Conservation (phyloP, 305 asterid species). For the Coffea humblotiana region DNA sequence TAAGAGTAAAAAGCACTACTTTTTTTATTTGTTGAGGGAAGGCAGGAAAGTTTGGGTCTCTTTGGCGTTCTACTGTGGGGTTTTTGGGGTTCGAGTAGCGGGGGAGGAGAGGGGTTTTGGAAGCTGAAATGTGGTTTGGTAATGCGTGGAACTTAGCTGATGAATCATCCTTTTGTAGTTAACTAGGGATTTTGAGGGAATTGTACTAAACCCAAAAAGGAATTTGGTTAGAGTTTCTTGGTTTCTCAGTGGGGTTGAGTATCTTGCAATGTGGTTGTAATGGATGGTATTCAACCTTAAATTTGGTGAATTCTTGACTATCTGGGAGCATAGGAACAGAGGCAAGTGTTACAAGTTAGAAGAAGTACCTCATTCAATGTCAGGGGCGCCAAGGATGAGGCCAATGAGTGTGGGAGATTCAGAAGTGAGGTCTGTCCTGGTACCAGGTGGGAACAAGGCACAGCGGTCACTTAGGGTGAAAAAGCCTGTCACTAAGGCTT, state of each 20-base stretch:
- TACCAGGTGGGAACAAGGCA: conserved; percentile 30
- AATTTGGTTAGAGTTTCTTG: conserved; percentile 12
- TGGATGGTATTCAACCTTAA: conserved; percentile 9
- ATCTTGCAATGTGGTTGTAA: conserved; percentile 10
- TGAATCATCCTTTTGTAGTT: background rate
- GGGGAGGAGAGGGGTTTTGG: conserved; percentile 8
- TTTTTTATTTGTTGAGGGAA: conserved; percentile 3
- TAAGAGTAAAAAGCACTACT: background rate
- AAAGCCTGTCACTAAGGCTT: conserved; percentile 24
- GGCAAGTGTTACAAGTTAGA: background rate
- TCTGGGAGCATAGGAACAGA: conserved; percentile 8
- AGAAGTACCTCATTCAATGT: conserved; percentile 24
- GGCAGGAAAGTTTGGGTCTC: conserved; percentile 13
- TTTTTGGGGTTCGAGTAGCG: background rate
- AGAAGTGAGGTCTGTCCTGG: conserved; percentile 31
- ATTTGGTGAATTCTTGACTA: conserved; percentile 11
- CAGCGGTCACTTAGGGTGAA: conserved; percentile 19
- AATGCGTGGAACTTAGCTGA: conserved; percentile 7
- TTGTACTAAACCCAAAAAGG: conserved; percentile 8
- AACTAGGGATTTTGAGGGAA: conserved; percentile 5
- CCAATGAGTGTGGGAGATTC: conserved; percentile 33
- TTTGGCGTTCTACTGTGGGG: conserved; percentile 6
- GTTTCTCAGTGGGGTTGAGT: conserved; percentile 7
- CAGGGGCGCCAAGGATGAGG: conserved; percentile 35
- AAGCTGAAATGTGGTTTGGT: conserved; percentile 14